phyloP scores from a whole-genome alignment of 2,329 filamentous ascomycete species.

The Aspergillus texensis region DNA sequence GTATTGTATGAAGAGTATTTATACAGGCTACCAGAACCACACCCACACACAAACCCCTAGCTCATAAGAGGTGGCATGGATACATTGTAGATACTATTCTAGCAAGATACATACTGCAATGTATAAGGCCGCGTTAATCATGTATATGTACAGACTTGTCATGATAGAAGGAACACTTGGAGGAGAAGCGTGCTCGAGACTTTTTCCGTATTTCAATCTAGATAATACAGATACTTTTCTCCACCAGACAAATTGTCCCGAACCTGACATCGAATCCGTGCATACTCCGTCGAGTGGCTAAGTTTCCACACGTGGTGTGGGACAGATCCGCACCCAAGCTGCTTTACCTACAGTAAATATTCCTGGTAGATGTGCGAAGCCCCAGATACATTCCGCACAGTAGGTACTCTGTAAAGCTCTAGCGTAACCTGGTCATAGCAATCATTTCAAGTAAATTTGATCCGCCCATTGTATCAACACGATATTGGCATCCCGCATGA shows the following conservation, averaged over 20 bases:
- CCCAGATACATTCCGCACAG: not conserved
- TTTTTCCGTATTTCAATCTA: not conserved
- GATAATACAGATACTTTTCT: not conserved
- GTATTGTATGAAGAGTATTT: not conserved
- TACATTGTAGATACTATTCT: not conserved
- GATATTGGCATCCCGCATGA: not conserved
- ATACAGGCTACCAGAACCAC: not conserved
- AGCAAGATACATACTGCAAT: not conserved
- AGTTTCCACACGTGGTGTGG: slow-evolving; percentile 35
- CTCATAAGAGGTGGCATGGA: not conserved
- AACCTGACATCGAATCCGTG: slow-evolving; percentile 3
- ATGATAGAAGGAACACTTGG: not conserved
- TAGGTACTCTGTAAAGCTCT: not conserved
- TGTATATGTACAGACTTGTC: not conserved
- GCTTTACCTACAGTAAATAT: not conserved
- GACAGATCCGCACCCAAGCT: slow-evolving; percentile 26
- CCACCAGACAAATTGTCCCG: not conserved
- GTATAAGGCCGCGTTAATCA: not conserved
- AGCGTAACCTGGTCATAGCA: not conserved
- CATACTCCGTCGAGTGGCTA: slow-evolving; percentile 23
- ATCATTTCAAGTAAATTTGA: not conserved
- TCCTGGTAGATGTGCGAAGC: not conserved
- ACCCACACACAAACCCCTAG: not conserved
- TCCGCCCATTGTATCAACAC: not conserved
- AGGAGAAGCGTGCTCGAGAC: not conserved